Evolutionary conservation across 768 basidiomycete genomes (phyloP).

Genomic region (Pisolithus tinctorius): DNA sequence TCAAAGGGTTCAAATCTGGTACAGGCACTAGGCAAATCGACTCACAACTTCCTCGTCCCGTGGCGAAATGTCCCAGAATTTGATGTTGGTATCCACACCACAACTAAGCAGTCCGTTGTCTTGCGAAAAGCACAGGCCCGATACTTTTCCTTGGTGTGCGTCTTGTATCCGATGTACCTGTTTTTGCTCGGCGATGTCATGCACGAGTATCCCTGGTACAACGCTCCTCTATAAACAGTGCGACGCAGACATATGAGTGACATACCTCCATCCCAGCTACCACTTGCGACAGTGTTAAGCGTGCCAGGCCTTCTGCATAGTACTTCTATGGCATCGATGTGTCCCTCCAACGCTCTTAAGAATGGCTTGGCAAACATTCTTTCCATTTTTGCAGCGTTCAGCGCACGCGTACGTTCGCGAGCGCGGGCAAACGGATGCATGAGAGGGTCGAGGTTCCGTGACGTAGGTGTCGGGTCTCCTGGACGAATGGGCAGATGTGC

Average conservation of each 20-base stretch:
- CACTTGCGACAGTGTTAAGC: slow-evolving; percentile 77
- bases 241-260: slow-evolving; percentile 11
- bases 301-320: slow-evolving; percentile 67
- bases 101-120: slow-evolving; percentile 64
- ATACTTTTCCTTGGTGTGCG: slow-evolving; percentile 82
- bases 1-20: slow-evolving; percentile 2
- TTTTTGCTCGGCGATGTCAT: slow-evolving; percentile 61
- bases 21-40: not conserved
- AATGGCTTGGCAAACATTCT: slow-evolving; percentile 98
- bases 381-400: slow-evolving; percentile 96
- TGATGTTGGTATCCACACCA: slow-evolving; percentile 76
- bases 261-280: slow-evolving; percentile 93
- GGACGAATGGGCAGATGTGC: slow-evolving; percentile 65
- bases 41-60: slow-evolving; percentile 36
- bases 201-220: slow-evolving; percentile 70
- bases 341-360: slow-evolving; percentile 83
- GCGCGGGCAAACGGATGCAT: slow-evolving; percentile 93
- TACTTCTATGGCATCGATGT: slow-evolving; percentile 90
- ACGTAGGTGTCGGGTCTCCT: slow-evolving; percentile 82
- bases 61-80: slow-evolving; percentile 60
- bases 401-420: slow-evolving; percentile 86
- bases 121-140: slow-evolving; percentile 71
- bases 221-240: not conserved
- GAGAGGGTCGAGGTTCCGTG: slow-evolving; percentile 89
- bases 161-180: slow-evolving; percentile 50